Evolutionary conservation across 257 asterid species (phyloP), one percentile per base, ranked within the genome.

Genomic region (Salvia rosmarinus): DNA sequence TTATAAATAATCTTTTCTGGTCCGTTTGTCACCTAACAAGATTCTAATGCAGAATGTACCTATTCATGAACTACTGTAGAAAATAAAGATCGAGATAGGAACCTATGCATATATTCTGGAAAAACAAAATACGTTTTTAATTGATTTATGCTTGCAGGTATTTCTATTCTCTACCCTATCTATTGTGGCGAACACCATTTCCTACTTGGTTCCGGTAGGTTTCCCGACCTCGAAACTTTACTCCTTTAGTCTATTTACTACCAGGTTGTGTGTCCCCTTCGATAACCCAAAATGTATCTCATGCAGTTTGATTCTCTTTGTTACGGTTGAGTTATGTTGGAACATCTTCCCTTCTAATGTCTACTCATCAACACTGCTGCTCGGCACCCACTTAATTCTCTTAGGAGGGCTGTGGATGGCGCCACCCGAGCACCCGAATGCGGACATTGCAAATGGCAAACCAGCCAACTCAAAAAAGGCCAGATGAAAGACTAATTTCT

Each of bases 171-270:
- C 77, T 93, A 20, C 98, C 98, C 11, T 93, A 89, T 84, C 75
- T 93, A 61, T 42, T 93, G 86, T 93, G 97, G 98, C 95, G 80
- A 83, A 82, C 97, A 2, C 84, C 89, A 5, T 89, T 86, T 71
- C 96, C 97, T 16, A 81, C 89, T 3, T 78, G 76, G 82, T 21
- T 68, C 67, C 79, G 98, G n/a, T 93, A 84, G 11, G 72, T 30
- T 65, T 16, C n/a, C 68, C 13, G 44, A 32, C 44, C 71, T 39
- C 20, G 17, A 19, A n/a, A 64, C 23, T 44, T 10, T 1, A 32
- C 40, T 56, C 66, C 58, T 64, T 57, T 23, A 40, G 49, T 34
- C 25, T 23, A 9, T 54, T 37, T 32, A 43, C 58, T 37, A 35
- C 51, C 2, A 12, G 10, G 2, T 7, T 9, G 12, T 30, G 50